These are phyloP conservation scores for Alloascoidea africana DNA, from an alignment of 805 yeast genomes.

Conservation along the genomic window DNA sequence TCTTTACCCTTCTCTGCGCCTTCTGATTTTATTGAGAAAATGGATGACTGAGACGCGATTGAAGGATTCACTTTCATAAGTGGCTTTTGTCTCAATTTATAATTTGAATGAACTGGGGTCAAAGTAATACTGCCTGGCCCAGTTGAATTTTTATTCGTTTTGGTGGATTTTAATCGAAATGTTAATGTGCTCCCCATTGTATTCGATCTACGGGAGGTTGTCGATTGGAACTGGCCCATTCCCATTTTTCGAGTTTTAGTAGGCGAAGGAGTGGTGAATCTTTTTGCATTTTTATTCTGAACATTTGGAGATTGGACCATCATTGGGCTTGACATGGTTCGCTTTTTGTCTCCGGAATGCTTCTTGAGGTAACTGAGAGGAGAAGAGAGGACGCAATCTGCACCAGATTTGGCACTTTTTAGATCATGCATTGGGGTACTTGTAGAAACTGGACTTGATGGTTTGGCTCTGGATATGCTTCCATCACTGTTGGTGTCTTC, in stretches of 20 bases:
- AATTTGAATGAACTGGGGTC: neutral
- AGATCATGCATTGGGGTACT: neutral
- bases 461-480: neutral
- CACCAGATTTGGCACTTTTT: neutral
- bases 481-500: neutral
- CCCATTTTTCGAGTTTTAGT: no score
- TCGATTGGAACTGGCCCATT: no score
- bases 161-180: neutral
- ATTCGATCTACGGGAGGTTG: neutral
- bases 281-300: neutral
- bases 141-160: neutral
- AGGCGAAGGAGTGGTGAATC: no score
- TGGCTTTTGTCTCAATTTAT: neutral
- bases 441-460: neutral
- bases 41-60: no score
- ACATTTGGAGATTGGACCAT: neutral
- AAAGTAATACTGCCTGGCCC: neutral
- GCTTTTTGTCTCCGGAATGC: neutral
- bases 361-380: neutral
- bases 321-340: neutral
- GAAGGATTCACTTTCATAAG: neutral
- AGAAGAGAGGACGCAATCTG: neutral
- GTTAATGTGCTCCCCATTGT: neutral
- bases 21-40: no score
- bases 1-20: no score